Base-by-base conservation (phyloP, 2,329 filamentous ascomycete genomes). In the Sporothrix variecibatus region DNA sequence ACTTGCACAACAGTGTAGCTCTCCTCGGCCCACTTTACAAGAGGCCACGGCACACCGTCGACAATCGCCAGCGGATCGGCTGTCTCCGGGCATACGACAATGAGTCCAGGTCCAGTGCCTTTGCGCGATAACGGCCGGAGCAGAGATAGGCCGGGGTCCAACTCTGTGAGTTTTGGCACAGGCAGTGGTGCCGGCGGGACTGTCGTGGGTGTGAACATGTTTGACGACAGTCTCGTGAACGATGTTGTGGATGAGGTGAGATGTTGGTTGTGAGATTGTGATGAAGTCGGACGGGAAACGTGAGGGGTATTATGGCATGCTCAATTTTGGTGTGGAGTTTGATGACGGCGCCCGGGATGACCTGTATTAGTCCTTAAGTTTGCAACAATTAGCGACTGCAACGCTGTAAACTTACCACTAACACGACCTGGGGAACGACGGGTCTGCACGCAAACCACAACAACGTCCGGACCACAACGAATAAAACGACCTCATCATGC, bases 1-100 rank as follows among this genome's bases (percentile, higher is more conserved):
- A 92, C 79, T 79, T 91, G 86, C 0, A 84, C 88, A 2, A 93
- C 89, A 0, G 87, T 83, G 76, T 88, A 93, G 0, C 91, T 90
- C 79, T 93, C 91, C 79, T 93, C 91, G 0, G 90, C 91, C 91
- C 91, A 93, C 81, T 93, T 93, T 75, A 88, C 79, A 17, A 88
- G 78, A 0, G 89, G 88, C 9, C 60, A 72, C 0, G 74, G 74
- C 31, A 74, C 72, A 15, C 74, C 74, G 26, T 74, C 51, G 6
- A 28, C n/a, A 49, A 75, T 74, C 7, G 68, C 69, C 7, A 73
- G 51, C 20, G 62, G 17, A 8, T 75, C 65, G 1, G 74, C 3
- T 4, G 72, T 67, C 1, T 72, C 49, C 12, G 69, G 69, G 11
- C 67, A 72, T 0, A 75, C 51, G 6, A 75, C 60, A 3, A 75